Evolutionary conservation across 1,284 basidiomycete genomes (phyloP).

Genomic region (Malassezia obtusa): DNA sequence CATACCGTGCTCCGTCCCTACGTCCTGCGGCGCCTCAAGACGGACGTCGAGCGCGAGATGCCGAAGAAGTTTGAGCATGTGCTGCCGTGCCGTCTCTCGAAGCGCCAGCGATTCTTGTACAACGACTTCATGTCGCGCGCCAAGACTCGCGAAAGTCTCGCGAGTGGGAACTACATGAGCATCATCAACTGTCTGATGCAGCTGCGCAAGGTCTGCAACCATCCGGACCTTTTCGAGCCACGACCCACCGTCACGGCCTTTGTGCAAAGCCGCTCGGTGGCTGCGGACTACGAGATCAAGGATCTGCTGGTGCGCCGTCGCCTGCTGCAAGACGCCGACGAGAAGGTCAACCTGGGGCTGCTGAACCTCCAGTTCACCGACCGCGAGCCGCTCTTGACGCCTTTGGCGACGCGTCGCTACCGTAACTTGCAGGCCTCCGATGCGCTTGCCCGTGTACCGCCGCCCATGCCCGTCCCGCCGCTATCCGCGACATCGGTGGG

Average conservation of each 20-base stretch:
- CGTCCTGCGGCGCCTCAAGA: slow-evolving; percentile 83
- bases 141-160: slow-evolving; percentile 72
- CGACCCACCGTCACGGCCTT: slow-evolving; percentile 87
- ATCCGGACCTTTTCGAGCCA: slow-evolving; percentile 90
- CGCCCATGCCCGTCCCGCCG: slow-evolving; percentile 54
- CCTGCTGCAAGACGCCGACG: slow-evolving; percentile 53
- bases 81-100: slow-evolving; percentile 79
- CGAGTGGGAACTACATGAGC: slow-evolving; percentile 67
- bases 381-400: slow-evolving; percentile 49
- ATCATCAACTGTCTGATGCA: slow-evolving; percentile 98
- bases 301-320: slow-evolving; percentile 71
- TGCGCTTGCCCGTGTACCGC: slow-evolving; percentile 58
- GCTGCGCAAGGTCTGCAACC: slow-evolving; percentile 66
- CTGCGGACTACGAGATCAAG: slow-evolving; percentile 75
- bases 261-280: slow-evolving; percentile 68
- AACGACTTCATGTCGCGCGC: slow-evolving; percentile 96
- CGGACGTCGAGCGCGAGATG: slow-evolving; percentile 89
- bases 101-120: slow-evolving; percentile 89
- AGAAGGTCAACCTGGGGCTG: slow-evolving; percentile 57
- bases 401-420: slow-evolving; percentile 55
- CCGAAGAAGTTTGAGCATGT: slow-evolving; percentile 92
- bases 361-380: slow-evolving; percentile 61
- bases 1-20: slow-evolving; percentile 88
- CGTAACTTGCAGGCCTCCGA: slow-evolving; percentile 64
- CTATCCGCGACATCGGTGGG: slow-evolving; percentile 64